Conservation (phyloP, 331 rosid genomes). For the Ulmus americana region DNA sequence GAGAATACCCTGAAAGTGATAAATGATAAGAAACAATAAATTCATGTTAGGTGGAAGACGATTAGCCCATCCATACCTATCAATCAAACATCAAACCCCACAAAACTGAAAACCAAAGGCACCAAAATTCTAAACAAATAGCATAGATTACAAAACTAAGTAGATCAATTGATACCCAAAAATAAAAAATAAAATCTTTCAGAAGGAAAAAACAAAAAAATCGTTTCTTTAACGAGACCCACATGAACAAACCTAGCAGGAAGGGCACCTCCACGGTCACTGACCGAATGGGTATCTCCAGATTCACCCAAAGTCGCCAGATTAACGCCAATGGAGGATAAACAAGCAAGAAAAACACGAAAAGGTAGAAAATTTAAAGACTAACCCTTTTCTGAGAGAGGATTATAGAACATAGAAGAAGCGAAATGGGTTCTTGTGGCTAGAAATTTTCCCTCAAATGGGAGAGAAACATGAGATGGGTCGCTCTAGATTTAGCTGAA, state of each 20-base stretch:
- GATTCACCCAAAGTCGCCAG: constrained; percentile 34
- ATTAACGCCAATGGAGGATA: constrained; percentile 13
- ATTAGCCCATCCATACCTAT: constrained; percentile 27
- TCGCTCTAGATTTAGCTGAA: constrained; percentile 50
- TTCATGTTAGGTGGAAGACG: constrained; percentile 12
- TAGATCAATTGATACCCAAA: constrained; percentile 29
- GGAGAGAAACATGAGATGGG: constrained; percentile 38
- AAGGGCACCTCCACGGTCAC: constrained; percentile 24
- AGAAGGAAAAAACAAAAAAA: not conserved
- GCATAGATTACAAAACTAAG: constrained; percentile 17
- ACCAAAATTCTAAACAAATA: constrained; percentile 25
- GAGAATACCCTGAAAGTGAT: constrained; percentile 37
- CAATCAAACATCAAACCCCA: constrained; percentile 35
- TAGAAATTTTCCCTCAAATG: constrained; percentile 33
- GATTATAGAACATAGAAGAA: constrained; percentile 27
- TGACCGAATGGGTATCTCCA: constrained; percentile 38
- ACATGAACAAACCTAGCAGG: constrained; percentile 41
- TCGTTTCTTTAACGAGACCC: constrained; percentile 26
- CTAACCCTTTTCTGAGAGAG: constrained; percentile 23
- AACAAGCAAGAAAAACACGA: constrained; percentile 12
- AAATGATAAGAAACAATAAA: constrained; percentile 16
- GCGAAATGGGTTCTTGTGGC: constrained; percentile 18
- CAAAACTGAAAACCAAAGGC: constrained; percentile 26
- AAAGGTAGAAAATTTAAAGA: constrained; percentile 7
- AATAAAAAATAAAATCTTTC: not conserved